Conservation (phyloP, 2,329 filamentous ascomycete genomes). For the Alternaria ventricosa region DNA sequence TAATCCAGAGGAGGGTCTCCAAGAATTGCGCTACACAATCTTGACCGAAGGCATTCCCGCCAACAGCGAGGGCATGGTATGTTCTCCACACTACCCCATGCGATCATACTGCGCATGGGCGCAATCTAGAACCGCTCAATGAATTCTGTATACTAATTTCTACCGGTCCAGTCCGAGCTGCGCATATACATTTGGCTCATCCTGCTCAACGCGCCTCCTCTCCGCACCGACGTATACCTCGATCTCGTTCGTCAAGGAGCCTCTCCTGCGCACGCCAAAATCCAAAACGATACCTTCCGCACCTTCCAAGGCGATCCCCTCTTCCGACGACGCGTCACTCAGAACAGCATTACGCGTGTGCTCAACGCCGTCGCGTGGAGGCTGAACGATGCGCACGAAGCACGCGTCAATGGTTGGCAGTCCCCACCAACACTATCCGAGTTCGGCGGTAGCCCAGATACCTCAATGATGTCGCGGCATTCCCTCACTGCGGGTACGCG, state of each 20-base stretch:
- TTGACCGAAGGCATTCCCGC: slow-evolving; percentile 77
- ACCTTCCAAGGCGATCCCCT: slow-evolving; percentile 96
- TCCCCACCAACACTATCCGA: slow-evolving; percentile 57
- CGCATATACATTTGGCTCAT: slow-evolving; percentile 97
- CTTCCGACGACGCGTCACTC: slow-evolving; percentile 92
- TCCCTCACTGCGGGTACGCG: slow-evolving; percentile 34
- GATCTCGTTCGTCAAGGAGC: slow-evolving; percentile 89
- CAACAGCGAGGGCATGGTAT: slow-evolving; percentile 81
- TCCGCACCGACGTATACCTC: slow-evolving; percentile 88
- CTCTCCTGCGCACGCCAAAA: slow-evolving; percentile 94
- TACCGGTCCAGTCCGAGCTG: slow-evolving; percentile 72
- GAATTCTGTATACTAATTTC: background rate
- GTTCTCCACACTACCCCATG: slow-evolving; percentile 9
- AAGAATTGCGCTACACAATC: slow-evolving; percentile 75
- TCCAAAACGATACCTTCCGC: slow-evolving; percentile 97
- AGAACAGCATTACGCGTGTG: slow-evolving; percentile 91
- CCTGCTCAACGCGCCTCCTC: slow-evolving; percentile 83
- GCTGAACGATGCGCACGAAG: slow-evolving; percentile 78
- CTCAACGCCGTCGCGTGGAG: slow-evolving; percentile 96
- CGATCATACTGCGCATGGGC: slow-evolving; percentile 2
- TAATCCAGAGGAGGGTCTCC: slow-evolving; percentile 70
- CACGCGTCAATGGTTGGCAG: slow-evolving; percentile 59
- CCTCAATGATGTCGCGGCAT: slow-evolving; percentile 41
- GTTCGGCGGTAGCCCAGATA: slow-evolving; percentile 58
- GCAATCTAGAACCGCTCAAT: background rate